phyloP scores from a whole-genome alignment of 176 grass and related monocot genomes.

The Oryza longistaminata region DNA sequence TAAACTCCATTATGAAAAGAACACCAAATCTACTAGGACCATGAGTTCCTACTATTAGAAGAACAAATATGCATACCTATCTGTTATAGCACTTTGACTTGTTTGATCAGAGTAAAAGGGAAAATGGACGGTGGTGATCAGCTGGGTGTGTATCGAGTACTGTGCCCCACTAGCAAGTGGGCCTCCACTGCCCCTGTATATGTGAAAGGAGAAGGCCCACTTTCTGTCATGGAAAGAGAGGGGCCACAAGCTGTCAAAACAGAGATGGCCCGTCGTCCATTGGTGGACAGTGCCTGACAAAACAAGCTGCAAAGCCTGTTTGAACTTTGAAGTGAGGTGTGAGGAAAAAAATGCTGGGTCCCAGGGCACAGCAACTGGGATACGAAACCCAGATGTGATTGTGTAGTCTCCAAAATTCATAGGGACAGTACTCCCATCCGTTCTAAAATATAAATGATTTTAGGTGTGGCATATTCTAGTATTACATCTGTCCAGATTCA shows the following conservation, averaged over 20 bases:
- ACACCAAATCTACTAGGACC: not conserved
- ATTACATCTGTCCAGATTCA: too few species aligned
- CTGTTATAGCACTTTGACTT: not conserved
- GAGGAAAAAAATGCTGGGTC: conserved; percentile 8
- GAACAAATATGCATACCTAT: not conserved
- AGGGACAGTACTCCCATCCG: not conserved
- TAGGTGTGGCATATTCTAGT: too few species aligned
- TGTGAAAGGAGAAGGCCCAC: not conserved
- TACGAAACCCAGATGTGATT: not conserved
- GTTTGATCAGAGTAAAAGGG: not conserved
- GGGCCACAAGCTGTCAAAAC: not conserved
- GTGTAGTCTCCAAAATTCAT: not conserved
- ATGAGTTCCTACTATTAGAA: not conserved
- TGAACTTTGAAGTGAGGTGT: conserved; percentile 28
- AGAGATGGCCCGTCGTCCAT: not conserved
- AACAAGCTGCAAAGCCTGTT: conserved; percentile 31
- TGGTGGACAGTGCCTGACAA: conserved; percentile 38
- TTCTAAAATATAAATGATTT: too few species aligned
- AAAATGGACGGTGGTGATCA: not conserved
- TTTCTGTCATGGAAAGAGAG: not conserved
- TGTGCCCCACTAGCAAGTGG: not conserved
- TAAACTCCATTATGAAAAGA: too few species aligned
- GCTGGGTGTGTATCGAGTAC: not conserved
- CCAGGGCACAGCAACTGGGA: conserved; percentile 10
- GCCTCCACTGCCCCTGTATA: not conserved